Evolutionary conservation across 805 yeast genomes (phyloP).

Genomic region (Saccharomycopsis fodiens): DNA sequence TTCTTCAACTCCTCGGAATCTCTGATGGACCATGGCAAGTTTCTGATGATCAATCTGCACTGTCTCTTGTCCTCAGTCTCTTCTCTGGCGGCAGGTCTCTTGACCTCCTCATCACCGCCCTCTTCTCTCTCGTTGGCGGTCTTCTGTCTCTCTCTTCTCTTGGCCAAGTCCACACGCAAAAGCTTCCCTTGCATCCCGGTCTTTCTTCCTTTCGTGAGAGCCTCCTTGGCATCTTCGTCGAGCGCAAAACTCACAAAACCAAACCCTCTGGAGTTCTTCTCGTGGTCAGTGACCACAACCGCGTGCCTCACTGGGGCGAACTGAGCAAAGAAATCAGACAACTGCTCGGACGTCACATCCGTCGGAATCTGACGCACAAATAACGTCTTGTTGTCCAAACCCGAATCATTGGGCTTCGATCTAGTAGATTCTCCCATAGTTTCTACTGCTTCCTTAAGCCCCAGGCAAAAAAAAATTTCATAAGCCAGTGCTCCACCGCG

Average conservation of each 20-base stretch:
- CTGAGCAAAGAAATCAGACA: slow-evolving; percentile 80
- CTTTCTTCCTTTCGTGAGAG: slow-evolving; percentile 58
- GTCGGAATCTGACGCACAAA: slow-evolving; percentile 83
- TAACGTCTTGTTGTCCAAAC: slow-evolving; percentile 45
- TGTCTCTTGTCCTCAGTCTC: slow-evolving; percentile 58
- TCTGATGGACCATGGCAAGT: slow-evolving; percentile 93
- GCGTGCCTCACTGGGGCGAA: slow-evolving; percentile 95
- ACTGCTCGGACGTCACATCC: slow-evolving; percentile 72
- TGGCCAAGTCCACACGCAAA: slow-evolving; percentile 79
- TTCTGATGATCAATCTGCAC: slow-evolving; percentile 82
- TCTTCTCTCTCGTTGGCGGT: slow-evolving; percentile 21
- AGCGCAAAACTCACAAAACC: slow-evolving; percentile 88
- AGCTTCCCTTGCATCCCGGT: slow-evolving; percentile 56
- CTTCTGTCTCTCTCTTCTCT: slow-evolving; percentile 75
- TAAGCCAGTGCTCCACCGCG: neutral
- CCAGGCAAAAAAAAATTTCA: neutral
- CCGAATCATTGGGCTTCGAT: slow-evolving; percentile 24
- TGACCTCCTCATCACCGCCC: slow-evolving; percentile 14
- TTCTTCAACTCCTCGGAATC: slow-evolving; percentile 65
- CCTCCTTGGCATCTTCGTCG: slow-evolving; percentile 77
- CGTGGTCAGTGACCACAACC: slow-evolving; percentile 73
- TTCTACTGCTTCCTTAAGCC: neutral
- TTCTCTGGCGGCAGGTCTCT: slow-evolving; percentile 8
- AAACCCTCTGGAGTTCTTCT: slow-evolving; percentile 80
- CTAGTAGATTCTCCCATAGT: neutral